A percentile compares a stretch with the other conserved stretches of the same genome.
Evolutionary conservation across 139 green algal genomes (phyloP).

Genomic region (Auxenochlorella pyrenoidosa): DNA sequence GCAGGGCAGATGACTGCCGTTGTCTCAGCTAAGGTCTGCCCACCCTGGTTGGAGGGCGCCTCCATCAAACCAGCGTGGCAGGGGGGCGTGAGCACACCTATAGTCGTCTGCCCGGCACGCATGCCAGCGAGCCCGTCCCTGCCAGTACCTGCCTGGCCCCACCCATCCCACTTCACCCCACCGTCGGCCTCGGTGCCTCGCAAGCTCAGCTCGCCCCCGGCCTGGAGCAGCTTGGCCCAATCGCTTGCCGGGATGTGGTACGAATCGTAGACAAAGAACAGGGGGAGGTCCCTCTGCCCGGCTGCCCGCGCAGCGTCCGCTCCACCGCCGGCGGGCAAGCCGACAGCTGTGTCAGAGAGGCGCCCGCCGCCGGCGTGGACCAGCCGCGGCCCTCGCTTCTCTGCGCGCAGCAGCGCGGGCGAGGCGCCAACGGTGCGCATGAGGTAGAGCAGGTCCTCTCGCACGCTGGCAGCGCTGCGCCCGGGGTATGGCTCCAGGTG

Average conservation of each 20-base stretch:
- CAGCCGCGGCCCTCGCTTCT: background rate
- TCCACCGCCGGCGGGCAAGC: too few relatives aligned
- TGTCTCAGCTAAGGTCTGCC: too few relatives aligned
- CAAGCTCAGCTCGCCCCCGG: background rate
- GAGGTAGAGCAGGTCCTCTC: slow-evolving; percentile 23
- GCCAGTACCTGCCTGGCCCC: too few relatives aligned
- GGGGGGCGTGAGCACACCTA: too few relatives aligned
- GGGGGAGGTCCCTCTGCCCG: background rate
- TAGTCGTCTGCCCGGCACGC: too few relatives aligned
- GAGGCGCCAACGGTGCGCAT: background rate
- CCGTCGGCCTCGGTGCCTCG: slow-evolving; percentile 12
- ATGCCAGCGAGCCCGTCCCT: too few relatives aligned
- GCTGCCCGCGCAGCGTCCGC: background rate
- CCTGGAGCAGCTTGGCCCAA: slow-evolving; percentile 16
- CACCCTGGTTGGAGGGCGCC: too few relatives aligned
- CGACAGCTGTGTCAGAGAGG: background rate
- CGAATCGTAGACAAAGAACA: slow-evolving; percentile 2
- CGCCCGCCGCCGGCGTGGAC: background rate
- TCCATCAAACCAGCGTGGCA: too few relatives aligned
- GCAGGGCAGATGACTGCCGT: too few relatives aligned
- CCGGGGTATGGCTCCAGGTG: slow-evolving; percentile 26
- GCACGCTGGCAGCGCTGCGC: background rate
- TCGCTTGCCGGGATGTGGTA: slow-evolving; percentile 4
- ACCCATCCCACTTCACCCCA: background rate
- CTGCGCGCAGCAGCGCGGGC: slow-evolving; percentile 2